A percentile compares a stretch with the other conserved stretches of the same genome.
Evolutionary conservation across 805 yeast genomes (phyloP).

Genomic region (Lipomyces oligophaga): DNA sequence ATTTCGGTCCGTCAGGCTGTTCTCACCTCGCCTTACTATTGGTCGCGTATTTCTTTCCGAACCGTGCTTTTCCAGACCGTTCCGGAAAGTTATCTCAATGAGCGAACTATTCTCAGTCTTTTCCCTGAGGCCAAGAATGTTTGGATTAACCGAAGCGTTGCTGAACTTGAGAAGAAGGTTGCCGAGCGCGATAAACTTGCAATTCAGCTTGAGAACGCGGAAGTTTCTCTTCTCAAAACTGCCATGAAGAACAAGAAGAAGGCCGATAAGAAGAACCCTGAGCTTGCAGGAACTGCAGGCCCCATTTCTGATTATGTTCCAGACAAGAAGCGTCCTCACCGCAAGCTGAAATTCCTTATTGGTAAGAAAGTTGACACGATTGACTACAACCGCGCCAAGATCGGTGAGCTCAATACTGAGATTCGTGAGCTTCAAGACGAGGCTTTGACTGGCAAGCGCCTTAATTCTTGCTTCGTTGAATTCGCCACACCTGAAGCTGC

Average conservation of each 20-base stretch:
- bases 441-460: slow-evolving; percentile 51
- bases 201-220: slow-evolving; percentile 61
- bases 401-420: slow-evolving; percentile 65
- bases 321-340: slow-evolving; percentile 77
- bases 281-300: slow-evolving; percentile 7
- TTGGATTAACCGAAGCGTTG: slow-evolving; percentile 68
- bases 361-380: slow-evolving; percentile 86
- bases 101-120: slow-evolving; percentile 64
- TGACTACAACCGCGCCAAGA: slow-evolving; percentile 60
- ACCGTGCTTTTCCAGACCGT: slow-evolving; percentile 82
- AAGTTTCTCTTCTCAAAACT: slow-evolving; percentile 51
- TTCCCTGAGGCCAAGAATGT: slow-evolving; percentile 80
- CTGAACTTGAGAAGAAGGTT: slow-evolving; percentile 54
- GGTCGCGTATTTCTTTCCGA: slow-evolving; percentile 68
- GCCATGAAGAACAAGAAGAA: slow-evolving; percentile 64
- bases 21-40: slow-evolving; percentile 75
- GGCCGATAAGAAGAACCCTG: slow-evolving; percentile 57
- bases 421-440: slow-evolving; percentile 58
- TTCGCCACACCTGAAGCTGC: slow-evolving; percentile 83
- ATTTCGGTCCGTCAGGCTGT: slow-evolving; percentile 73
- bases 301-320: slow-evolving; percentile 47
- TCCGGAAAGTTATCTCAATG: slow-evolving; percentile 69
- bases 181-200: slow-evolving; percentile 58
- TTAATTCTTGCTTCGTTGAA: slow-evolving; percentile 78
- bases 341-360: slow-evolving; percentile 61